Evolutionary conservation across 768 basidiomycete species (phyloP).

Genomic region (Plicaturopsis crispa): DNA sequence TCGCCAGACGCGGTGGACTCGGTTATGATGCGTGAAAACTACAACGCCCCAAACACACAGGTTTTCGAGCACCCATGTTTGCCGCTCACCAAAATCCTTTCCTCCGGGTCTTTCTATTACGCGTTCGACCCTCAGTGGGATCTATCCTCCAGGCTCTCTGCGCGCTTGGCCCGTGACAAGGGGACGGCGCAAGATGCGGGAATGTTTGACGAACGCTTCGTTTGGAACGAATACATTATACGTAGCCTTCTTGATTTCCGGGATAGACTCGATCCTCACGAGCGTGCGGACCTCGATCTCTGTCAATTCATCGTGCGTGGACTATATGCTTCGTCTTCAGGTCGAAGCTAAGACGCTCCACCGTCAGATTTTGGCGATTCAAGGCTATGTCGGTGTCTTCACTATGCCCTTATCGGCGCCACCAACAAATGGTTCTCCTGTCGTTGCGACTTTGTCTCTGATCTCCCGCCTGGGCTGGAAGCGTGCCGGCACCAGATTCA

Average conservation of each 20-base stretch:
- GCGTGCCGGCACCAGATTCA: conserved; percentile 94
- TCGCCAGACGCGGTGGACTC: conserved; percentile 50
- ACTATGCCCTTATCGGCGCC: conserved; percentile 72
- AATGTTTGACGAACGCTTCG: conserved; percentile 72
- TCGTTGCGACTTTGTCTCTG: conserved; percentile 67
- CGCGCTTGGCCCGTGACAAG: conserved; percentile 51
- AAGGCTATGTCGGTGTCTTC: conserved; percentile 87
- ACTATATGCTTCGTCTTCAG: conserved; percentile 4
- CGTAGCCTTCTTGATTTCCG: conserved; percentile 85
- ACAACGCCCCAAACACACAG: conserved; percentile 38
- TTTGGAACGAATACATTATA: conserved; percentile 94
- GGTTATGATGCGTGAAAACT: conserved; percentile 37
- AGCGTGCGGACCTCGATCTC: conserved; percentile 68
- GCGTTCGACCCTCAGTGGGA: conserved; percentile 83
- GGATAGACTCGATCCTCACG: conserved; percentile 59
- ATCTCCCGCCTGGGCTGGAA: conserved; percentile 91
- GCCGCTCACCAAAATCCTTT: conserved; percentile 84
- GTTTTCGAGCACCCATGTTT: conserved; percentile 86
- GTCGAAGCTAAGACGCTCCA: conserved; percentile 5
- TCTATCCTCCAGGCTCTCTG: conserved; percentile 73
- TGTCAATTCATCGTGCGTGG: conserved; percentile 77
- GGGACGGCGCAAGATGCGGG: conserved; percentile 14
- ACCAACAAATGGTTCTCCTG: conserved; percentile 65
- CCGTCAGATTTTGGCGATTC: conserved; percentile 75
- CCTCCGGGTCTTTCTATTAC: conserved; percentile 91